These are phyloP conservation scores for Hsuehochloa calcarea DNA, from an alignment of 176 grass and related monocot genomes.

Conservation along the genomic window DNA sequence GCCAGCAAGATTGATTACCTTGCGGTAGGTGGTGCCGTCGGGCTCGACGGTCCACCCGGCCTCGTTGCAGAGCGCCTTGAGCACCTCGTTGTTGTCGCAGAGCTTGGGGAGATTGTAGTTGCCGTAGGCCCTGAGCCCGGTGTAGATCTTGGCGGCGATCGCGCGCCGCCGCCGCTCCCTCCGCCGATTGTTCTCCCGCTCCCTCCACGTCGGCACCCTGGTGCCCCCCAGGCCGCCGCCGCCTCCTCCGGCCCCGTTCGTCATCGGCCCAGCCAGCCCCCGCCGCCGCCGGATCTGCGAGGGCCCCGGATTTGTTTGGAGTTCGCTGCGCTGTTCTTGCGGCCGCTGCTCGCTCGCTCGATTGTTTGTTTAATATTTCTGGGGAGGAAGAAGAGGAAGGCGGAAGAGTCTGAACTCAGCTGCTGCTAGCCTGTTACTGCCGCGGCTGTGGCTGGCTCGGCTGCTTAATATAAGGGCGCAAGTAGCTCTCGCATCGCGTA, in stretches of 20 bases:
- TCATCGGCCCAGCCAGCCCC: constrained; percentile 8
- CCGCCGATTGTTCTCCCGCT: constrained; percentile 94
- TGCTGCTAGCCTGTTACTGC: not conserved
- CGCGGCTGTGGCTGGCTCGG: not conserved
- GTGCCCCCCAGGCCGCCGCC: constrained; percentile 56
- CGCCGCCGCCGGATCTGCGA: constrained; percentile 35
- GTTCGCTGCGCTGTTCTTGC: not conserved
- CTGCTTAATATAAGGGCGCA: constrained; percentile 23
- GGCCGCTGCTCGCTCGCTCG: not conserved
- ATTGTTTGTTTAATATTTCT: constrained; percentile 38
- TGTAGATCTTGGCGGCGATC: constrained; percentile 95
- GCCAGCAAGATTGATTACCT: constrained; percentile 31
- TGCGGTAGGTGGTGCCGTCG: constrained; percentile 95
- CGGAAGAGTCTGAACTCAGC: constrained; percentile 37
- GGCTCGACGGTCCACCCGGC: constrained; percentile 88
- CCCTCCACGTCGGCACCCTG: constrained; percentile 91
- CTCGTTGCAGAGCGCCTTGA: constrained; percentile 99
- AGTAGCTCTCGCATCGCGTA: too few species aligned
- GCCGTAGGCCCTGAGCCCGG: constrained; percentile 80
- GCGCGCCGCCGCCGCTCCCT: constrained; percentile 86
- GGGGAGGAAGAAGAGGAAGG: constrained; percentile 12
- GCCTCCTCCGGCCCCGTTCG: constrained; percentile 22
- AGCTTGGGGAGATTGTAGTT: constrained; percentile 98
- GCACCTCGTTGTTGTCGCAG: constrained; percentile 99
- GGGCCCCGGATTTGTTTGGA: not conserved